These are phyloP conservation scores for Vitis hybrid DNA, from an alignment of 177 flowering plant species.

Conservation along the genomic window DNA sequence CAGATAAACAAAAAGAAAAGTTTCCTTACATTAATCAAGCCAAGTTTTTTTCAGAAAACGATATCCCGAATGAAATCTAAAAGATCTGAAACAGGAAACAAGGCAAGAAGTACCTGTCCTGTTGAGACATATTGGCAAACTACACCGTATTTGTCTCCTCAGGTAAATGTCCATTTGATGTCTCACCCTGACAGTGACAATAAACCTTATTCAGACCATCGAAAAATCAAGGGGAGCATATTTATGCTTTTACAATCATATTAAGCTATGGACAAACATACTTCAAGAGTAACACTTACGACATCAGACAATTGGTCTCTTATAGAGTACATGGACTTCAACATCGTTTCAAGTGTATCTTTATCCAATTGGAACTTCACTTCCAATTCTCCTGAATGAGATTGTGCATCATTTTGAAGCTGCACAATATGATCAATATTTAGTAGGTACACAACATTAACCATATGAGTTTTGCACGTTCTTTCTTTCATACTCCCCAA, in stretches of 20 bases:
- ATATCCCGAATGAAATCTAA: not conserved
- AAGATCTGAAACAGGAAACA: not conserved
- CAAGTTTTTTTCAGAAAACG: not conserved
- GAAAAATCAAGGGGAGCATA: not conserved
- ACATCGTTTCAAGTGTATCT: constrained; percentile 58
- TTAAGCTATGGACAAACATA: not conserved
- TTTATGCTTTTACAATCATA: not conserved
- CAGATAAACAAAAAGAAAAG: not conserved
- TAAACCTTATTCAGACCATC: not conserved
- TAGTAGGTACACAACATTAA: too few species aligned
- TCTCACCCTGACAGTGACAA: constrained; percentile 33
- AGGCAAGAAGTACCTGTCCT: not conserved
- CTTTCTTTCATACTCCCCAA: too few species aligned
- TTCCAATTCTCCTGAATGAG: constrained; percentile 40
- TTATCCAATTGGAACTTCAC: constrained; percentile 62
- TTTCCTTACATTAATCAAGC: not conserved
- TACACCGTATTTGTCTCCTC: constrained; percentile 27
- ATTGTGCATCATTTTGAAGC: constrained; percentile 51
- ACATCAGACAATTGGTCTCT: constrained; percentile 48
- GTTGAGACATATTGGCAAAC: not conserved
- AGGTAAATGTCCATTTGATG: constrained; percentile 27
- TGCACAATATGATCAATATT: constrained; percentile 20
- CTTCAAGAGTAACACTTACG: constrained; percentile 26
- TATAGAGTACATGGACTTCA: constrained; percentile 52
- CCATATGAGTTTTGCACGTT: too few species aligned